Conservation (phyloP, 495 filamentous ascomycete species). For the Articulospora tetracladia region DNA sequence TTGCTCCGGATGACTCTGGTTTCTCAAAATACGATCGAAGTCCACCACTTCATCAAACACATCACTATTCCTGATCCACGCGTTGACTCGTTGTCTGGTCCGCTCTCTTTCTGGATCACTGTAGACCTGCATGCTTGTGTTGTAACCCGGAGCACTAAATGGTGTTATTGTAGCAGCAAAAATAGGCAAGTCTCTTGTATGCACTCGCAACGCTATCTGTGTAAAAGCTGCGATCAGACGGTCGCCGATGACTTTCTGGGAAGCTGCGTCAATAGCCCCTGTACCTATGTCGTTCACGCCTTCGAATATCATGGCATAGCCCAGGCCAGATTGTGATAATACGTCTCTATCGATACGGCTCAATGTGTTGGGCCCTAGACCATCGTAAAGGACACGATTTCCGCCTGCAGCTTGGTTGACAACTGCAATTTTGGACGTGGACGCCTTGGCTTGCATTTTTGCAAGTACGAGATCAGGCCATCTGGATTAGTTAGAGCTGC, state of each 20-base stretch:
- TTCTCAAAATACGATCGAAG: constrained; percentile 54
- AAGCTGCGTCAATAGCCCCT: constrained; percentile 37
- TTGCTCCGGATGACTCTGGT: constrained; percentile 39
- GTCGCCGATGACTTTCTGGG: constrained; percentile 47
- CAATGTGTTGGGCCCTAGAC: constrained; percentile 59
- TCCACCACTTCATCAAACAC: constrained; percentile 60
- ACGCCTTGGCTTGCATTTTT: constrained; percentile 33
- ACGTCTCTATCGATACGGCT: constrained; percentile 63
- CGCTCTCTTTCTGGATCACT: constrained; percentile 49
- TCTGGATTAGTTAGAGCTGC: constrained; percentile 9
- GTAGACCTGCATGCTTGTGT: constrained; percentile 44
- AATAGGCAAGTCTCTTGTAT: constrained; percentile 49
- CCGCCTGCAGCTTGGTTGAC: constrained; percentile 73
- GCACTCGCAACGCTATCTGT: constrained; percentile 54
- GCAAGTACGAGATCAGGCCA: constrained; percentile 65
- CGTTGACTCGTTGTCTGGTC: constrained; percentile 57
- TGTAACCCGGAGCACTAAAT: constrained; percentile 37
- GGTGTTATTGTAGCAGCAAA: constrained; percentile 69
- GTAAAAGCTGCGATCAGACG: constrained; percentile 49
- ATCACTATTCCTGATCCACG: constrained; percentile 55
- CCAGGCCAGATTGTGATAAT: constrained; percentile 49
- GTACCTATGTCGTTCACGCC: constrained; percentile 68
- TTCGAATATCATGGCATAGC: constrained; percentile 66
- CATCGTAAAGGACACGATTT: constrained; percentile 60
- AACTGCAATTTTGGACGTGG: constrained; percentile 41